Conservation (phyloP, 2,329 filamentous ascomycete genomes). For the Apiospora arundinis region DNA sequence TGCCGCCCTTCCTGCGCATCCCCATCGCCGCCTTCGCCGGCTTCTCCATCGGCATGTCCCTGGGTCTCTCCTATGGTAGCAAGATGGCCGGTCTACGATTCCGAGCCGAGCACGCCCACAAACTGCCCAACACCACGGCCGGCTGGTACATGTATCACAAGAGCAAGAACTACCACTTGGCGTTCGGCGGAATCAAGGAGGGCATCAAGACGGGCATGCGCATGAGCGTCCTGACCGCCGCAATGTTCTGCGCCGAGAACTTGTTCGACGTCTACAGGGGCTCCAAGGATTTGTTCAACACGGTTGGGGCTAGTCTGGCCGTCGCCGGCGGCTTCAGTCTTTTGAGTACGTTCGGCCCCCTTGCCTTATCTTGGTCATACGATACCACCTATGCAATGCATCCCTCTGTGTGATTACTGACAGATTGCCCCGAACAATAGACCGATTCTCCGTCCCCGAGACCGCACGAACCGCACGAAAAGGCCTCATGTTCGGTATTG, state of each 20-base stretch:
- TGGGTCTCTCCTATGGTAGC: slow-evolving; percentile 77
- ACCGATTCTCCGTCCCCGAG: slow-evolving; percentile 79
- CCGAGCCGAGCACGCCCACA: slow-evolving; percentile 94
- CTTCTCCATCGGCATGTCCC: slow-evolving; percentile 70
- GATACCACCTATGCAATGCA: slow-evolving; percentile 2
- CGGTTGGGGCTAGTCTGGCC: slow-evolving; percentile 80
- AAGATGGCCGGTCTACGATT: slow-evolving; percentile 81
- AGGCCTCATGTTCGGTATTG: slow-evolving; percentile 78
- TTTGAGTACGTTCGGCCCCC: slow-evolving; percentile 67
- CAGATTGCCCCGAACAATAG: slow-evolving; percentile 48
- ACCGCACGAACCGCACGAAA: slow-evolving; percentile 80
- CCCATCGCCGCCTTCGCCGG: slow-evolving; percentile 68
- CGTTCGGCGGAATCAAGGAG: slow-evolving; percentile 78
- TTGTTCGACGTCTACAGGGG: slow-evolving; percentile 77
- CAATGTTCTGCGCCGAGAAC: slow-evolving; percentile 85
- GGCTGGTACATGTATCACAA: slow-evolving; percentile 99
- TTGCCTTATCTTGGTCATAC: slow-evolving; percentile 14
- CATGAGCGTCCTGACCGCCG: slow-evolving; percentile 73
- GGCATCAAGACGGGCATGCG: slow-evolving; percentile 76
- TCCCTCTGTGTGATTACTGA: slow-evolving; percentile 21
- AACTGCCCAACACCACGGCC: slow-evolving; percentile 79
- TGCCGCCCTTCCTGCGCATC: slow-evolving; percentile 70
- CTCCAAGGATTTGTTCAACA: slow-evolving; percentile 78
- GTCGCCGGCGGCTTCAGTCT: slow-evolving; percentile 87
- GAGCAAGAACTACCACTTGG: slow-evolving; percentile 90